Base-by-base conservation (phyloP, 768 basidiomycete species). In the Hydnomerulius pinastri region DNA sequence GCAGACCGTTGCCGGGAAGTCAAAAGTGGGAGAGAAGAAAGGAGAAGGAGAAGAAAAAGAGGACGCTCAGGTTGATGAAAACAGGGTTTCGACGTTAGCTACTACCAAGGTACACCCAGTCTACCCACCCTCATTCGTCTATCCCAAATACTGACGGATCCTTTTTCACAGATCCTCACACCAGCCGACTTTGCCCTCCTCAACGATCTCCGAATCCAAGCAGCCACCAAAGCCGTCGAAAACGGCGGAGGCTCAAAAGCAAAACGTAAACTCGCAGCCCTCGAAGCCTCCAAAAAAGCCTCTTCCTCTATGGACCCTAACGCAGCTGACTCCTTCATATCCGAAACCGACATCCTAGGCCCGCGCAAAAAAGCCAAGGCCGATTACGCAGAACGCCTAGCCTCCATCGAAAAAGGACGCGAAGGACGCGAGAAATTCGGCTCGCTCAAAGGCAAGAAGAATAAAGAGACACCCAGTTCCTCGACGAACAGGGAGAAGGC, bases 401-500 rank as follows among this genome's bases (percentile, higher is more conserved):
- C 90, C 4, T 88, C 86, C 7, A 89, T 98, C 55, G 84, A 88
- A 63, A 91, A 92, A 65, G 96, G 96, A 0, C 81, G 95, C 32
- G 95, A 98, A 69, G 96, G 93, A 0, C 80, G 96, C 42, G 95
- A 96, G 66, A 96, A 95, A 72, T 97, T 85, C 64, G 90, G 90
- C 18, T 90, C 89, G 32, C 72, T 81, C 57, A 96, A 88, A 73
- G 93, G 92, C n/a, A 94, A 95, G 76, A 88, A 90, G 71, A 91
- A 83, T 52, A 92, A 92, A 66, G 90, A 76, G 29, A 70, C 74
- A 10, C 83, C 86, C 51, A 92, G 90, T 69, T 92, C 90, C 64
- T 85, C 88, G 48, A 96, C 94, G 28, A 97, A 97, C 69, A 77
- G 83, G 63, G 91, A 96, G 73, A 97, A 97, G 81, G 82, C 85